Base-by-base conservation (phyloP, 805 yeast species). In the Kuraishia ogatae region DNA sequence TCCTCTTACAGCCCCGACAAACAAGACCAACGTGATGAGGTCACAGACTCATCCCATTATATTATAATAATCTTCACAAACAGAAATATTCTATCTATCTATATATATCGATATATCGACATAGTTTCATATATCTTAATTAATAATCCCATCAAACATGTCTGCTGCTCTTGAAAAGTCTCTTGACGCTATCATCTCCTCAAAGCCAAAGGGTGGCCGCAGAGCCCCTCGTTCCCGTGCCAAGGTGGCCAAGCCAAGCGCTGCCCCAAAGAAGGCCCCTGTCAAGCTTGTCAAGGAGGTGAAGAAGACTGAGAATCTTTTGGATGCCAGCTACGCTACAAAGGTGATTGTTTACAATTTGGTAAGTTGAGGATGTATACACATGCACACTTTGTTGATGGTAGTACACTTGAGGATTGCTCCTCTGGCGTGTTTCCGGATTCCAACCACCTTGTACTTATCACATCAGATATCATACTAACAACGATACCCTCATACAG, bases 131-230 rank as follows among this genome's bases (percentile, higher is more conserved):
- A 26, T 26, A n/a, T n/a, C n/a, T 26, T 6, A 6, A 26, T 26
- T 26, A 26, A 26, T 26, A 26, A 26, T 26, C 29, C 29, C 29
- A 26, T 10, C 5, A 26, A 26, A 53, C 56, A 88, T 86, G 92
- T 86, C 96, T 69, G 79, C 86, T 60, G 80, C 87, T 65, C 81
- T 93, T 75, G 97, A 93, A 75, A 87, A 89, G 76, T 89, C 97
- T 52, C 83, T 93, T 67, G 99, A 93, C 77, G 97, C 91, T 65
- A 93, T 93, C 71, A 88, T 93, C 68, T 82, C 96, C 57, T 73
- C 88, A 59, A 65, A 60, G 57, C 63, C 59, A 51, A 65, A 61
- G 59, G 59, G 64, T 50, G 58, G 51, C 23, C 50, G 50, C 15
- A 56, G 59, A 48, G 59, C 57, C 52, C 55, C 58, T 24, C 21